A percentile compares a stretch with the other conserved stretches of the same genome.
phyloP scores from a whole-genome alignment of 352 stramenopile species.

The Globisporangium carolinianum region DNA sequence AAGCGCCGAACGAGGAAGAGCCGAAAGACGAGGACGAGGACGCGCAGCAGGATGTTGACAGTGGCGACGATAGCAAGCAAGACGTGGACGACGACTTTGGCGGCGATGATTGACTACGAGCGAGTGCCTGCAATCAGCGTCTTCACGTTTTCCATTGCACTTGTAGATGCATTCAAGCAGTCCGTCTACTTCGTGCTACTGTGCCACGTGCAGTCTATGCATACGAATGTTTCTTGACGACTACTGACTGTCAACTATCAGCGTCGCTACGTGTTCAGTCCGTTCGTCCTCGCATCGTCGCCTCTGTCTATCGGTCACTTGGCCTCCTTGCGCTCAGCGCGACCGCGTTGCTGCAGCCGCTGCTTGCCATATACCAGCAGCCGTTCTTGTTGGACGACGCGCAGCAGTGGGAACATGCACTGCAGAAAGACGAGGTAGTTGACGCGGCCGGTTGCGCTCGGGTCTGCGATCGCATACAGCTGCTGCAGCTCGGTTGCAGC shows the following conservation, averaged over 20 bases:
- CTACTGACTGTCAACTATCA: too few species aligned
- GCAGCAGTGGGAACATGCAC: conserved; percentile 34
- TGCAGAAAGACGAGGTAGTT: conserved; percentile 58
- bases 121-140: not conserved
- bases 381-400: conserved; percentile 26
- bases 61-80: conserved; percentile 5
- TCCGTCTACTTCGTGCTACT: too few species aligned
- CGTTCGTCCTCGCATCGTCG: too few species aligned
- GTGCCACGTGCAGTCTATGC: too few species aligned
- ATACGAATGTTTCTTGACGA: too few species aligned
- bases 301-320: conserved; percentile 1
- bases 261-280: too few species aligned
- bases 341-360: conserved; percentile 2
- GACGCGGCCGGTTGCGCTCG: conserved; percentile 39
- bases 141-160: too few species aligned
- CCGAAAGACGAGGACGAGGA: conserved; percentile 12
- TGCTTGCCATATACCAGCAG: conserved; percentile 2
- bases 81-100: conserved; percentile 1
- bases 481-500: conserved; percentile 16
- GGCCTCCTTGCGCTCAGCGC: not conserved
- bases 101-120: not conserved
- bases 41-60: conserved; percentile 6
- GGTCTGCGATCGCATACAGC: conserved; percentile 34
- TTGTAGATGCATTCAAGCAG: too few species aligned
- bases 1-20: conserved; percentile 1